Evolutionary conservation across 2,329 filamentous ascomycete genomes (phyloP).

Genomic region (Diplodia seriata): DNA sequence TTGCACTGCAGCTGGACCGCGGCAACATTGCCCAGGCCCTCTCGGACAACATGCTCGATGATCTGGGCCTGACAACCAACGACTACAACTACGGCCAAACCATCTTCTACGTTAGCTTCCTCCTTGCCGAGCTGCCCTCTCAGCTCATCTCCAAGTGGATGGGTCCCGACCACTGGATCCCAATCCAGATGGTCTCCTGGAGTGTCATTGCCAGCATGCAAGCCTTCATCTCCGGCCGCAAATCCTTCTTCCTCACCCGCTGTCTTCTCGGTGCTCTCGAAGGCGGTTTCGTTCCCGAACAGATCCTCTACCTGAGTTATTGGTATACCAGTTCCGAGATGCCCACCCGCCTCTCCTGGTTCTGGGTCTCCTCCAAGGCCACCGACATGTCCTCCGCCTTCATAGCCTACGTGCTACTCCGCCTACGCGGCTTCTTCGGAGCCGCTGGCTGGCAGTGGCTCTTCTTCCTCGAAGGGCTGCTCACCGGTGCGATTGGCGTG

Average conservation of each 20-base stretch:
- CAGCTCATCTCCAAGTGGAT: constrained; percentile 57
- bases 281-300: constrained; percentile 66
- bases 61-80: constrained; percentile 46
- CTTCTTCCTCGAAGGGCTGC: constrained; percentile 54
- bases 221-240: constrained; percentile 65
- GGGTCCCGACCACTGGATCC: constrained; percentile 56
- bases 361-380: constrained; percentile 71
- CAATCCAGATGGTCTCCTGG: constrained; percentile 55
- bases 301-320: constrained; percentile 73
- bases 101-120: constrained; percentile 83
- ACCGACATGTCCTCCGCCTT: constrained; percentile 65
- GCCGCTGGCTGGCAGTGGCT: constrained; percentile 64
- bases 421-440: constrained; percentile 58
- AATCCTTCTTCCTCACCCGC: constrained; percentile 53
- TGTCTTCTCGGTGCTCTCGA: constrained; percentile 54
- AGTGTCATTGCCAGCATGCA: constrained; percentile 67
- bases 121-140: constrained; percentile 59
- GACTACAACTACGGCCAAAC: constrained; percentile 51
- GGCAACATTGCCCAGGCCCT: constrained; percentile 53
- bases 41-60: constrained; percentile 45
- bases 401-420: constrained; percentile 62
- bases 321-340: constrained; percentile 77
- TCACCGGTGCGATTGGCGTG: constrained; percentile 48
- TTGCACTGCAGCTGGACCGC: constrained; percentile 59
- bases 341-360: constrained; percentile 69